Evolutionary conservation across 192 early-diverging fungal species (phyloP), one percentile per base, ranked within the genome.

Genomic region (Backusella morwellensis): DNA sequence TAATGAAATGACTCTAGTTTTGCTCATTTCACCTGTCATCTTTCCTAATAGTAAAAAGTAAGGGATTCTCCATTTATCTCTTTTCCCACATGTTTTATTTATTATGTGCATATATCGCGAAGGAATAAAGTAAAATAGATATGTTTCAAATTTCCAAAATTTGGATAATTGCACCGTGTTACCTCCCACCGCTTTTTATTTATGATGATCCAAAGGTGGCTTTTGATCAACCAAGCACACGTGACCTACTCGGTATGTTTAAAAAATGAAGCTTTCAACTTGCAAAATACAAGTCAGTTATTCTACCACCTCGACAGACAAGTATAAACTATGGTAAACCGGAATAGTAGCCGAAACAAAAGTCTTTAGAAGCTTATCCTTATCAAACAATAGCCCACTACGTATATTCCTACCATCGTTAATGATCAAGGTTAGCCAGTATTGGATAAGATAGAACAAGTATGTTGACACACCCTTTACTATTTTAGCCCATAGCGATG

Each of bases 401-500:
- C 83, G n/a, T 88, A 86, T 76, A 77, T 88, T 35, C 84, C 87
- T 14, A 86, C 77, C 34, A 69, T 86, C 32, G 82, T 78, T 14
- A 85, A 86, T 42, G 81, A 82, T 29, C 75, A 86, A 26, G 87
- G 87, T 88, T 80, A 50, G 2, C 8, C 11, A 23, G 6, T 1
- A 66, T 4, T 29, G 56, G 6, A 11, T 21, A 44, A 29, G 36
- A 67, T 35, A 38, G 8, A 35, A 75, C 14, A 9, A 8, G 44
- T 66, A 34, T 68, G 47, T n/a, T 6, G 47, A 15, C 3, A 63
- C 38, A 38, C 0, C 5, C 69, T 52, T 36, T 38, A 19, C 69
- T 67, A 19, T 34, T 29, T 52, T 83, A 95, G 95, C 94, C 1
- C 95, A 96, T 75, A 89, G 86, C 41, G 94, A 93, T 78, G 92